Evolutionary conservation across 805 yeast genomes (phyloP), one percentile per base, ranked within the genome.

Genomic region (Candida alai): DNA sequence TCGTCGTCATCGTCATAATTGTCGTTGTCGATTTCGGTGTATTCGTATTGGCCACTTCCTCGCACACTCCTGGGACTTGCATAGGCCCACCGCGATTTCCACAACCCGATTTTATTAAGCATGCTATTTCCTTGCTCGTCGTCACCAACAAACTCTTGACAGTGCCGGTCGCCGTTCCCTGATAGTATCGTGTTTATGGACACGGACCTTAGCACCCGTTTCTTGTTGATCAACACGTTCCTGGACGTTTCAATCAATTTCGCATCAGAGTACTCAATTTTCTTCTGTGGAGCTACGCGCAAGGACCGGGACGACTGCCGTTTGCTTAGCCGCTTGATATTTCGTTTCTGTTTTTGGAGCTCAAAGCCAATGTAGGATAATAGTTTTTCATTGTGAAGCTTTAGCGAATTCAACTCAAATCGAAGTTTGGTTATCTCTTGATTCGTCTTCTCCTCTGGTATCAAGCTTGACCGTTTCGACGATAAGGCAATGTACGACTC

Each of bases 311-410:
- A 47, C 8, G 63, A 57, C 44, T 64, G 65, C 36, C 60, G 60
- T 37, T 62, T 60, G 6, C 64, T 53, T 30, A 63, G 52, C 39
- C 60, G 61, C 43, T 56, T 62, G 41, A 65, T 65, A 52, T 54
- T 62, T 42, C 56, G 61, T 53, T 59, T 65, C 37, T 65, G 68
- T 39, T 72, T 69, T 45, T 75, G 80, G 30, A 73, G 55, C 40
- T 74, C 69, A 41, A 73, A 75, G 7, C 80, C 80, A 49, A 75
- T 75, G 46, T 73, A 75, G 23, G 78, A 72, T 36, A 73, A 59
- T 23, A 75, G 57, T 46, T 75, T 74, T 36, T 75, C 81, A 48
- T 74, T 74, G 47, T 75, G 79, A 35, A 74, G 51, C 42, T 69
- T 66, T 40, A 75, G 53, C 7, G 78, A 72, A 48, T 70, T 74